Evolutionary conservation across 2,329 filamentous ascomycete genomes (phyloP).

Genomic region (Colletotrichum caudatum): DNA sequence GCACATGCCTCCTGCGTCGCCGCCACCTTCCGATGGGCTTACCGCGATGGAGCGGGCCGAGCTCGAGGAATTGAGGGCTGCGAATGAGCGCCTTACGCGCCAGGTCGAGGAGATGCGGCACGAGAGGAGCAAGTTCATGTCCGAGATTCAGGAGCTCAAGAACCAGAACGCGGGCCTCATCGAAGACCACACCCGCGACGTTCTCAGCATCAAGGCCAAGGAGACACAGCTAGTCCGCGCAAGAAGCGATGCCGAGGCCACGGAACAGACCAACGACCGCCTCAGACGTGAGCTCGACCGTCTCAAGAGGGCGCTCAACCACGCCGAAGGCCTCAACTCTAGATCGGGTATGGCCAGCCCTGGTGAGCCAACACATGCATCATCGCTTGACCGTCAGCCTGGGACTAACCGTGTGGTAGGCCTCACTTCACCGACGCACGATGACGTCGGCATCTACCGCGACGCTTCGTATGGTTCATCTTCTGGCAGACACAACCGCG

Average conservation of each 20-base stretch:
- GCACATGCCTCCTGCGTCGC: slow-evolving; percentile 63
- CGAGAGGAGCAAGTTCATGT: slow-evolving; percentile 83
- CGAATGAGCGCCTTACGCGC: slow-evolving; percentile 82
- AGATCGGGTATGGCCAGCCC: slow-evolving; percentile 47
- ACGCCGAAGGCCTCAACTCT: slow-evolving; percentile 65
- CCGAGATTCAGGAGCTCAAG: slow-evolving; percentile 93
- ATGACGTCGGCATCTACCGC: slow-evolving; percentile 72
- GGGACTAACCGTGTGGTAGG: slow-evolving; percentile 45
- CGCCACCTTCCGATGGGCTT: slow-evolving; percentile 73
- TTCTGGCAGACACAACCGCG: slow-evolving; percentile 60
- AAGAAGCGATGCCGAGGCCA: slow-evolving; percentile 87
- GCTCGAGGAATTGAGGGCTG: slow-evolving; percentile 85
- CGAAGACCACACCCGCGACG: slow-evolving; percentile 95
- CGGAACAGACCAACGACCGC: slow-evolving; percentile 86
- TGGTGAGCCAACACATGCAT: slow-evolving; percentile 27
- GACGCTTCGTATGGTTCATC: slow-evolving; percentile 55
- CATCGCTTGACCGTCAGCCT: background rate
- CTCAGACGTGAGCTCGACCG: slow-evolving; percentile 90
- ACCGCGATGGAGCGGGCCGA: slow-evolving; percentile 89
- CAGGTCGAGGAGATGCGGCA: slow-evolving; percentile 84
- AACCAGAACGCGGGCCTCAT: slow-evolving; percentile 97
- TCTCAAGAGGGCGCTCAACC: slow-evolving; percentile 85
- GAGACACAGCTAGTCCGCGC: slow-evolving; percentile 96
- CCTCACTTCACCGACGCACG: slow-evolving; percentile 64
- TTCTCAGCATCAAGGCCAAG: slow-evolving; percentile 97